Conservation (phyloP, 345 rosid species). For the Raphanus sativus region DNA sequence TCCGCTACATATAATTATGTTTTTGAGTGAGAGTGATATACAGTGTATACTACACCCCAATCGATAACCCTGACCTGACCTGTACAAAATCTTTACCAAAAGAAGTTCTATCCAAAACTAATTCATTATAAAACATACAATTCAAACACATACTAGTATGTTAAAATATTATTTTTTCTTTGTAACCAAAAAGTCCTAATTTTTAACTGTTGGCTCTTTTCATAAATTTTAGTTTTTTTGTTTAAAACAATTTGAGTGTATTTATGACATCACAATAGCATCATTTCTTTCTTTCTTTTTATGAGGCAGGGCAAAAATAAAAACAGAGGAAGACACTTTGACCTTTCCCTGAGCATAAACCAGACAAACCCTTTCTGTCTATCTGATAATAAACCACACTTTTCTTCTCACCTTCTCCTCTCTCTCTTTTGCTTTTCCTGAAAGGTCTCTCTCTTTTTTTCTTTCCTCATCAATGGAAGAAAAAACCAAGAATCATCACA, state of each 20-base stretch:
- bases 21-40: background rate
- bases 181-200: background rate
- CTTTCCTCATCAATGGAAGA: constrained; percentile 60
- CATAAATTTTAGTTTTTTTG: background rate
- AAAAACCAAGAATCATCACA: constrained; percentile 32
- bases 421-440: constrained; percentile 12
- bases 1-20: too few relatives aligned
- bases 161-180: too few relatives aligned
- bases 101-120: background rate
- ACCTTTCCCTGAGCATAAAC: constrained; percentile 41
- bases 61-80: background rate
- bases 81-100: background rate
- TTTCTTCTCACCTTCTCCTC: constrained; percentile 28
- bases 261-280: constrained; percentile 31
- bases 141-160: background rate
- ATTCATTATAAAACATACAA: background rate
- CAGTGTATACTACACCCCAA: background rate
- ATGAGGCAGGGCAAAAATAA: background rate
- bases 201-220: background rate
- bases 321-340: constrained; percentile 29
- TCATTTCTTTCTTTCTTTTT: background rate
- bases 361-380: constrained; percentile 38
- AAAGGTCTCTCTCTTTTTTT: background rate
- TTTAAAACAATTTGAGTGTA: background rate
- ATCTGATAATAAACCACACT: constrained; percentile 30